These are phyloP conservation scores for Penicillium riverlandense DNA, from an alignment of 495 filamentous ascomycete species.

Conservation along the genomic window DNA sequence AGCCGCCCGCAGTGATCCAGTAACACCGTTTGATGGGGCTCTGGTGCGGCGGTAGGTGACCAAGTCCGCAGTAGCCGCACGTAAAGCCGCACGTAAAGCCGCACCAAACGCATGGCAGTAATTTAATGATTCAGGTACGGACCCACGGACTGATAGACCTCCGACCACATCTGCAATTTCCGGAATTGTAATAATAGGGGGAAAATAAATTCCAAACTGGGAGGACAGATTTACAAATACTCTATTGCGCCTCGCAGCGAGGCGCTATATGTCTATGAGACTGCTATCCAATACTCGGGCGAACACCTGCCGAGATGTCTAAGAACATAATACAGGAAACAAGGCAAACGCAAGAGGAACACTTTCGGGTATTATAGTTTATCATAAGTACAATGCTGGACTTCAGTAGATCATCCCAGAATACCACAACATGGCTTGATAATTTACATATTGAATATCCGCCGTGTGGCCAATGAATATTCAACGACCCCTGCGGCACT, in stretches of 20 bases:
- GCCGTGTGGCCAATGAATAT: neutral
- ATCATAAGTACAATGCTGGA: no score
- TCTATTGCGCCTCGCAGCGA: constrained; percentile 1
- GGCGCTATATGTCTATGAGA: neutral
- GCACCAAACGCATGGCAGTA: constrained; percentile 3
- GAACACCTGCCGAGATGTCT: no score
- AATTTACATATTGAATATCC: neutral
- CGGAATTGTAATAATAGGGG: constrained; percentile 2
- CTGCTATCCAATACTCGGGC: no score
- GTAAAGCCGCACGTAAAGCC: constrained; percentile 14
- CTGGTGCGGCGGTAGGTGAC: constrained; percentile 5
- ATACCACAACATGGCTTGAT: neutral
- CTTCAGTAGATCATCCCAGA: neutral
- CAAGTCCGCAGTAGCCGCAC: constrained; percentile 21
- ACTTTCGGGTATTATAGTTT: no score
- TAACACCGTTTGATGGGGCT: neutral
- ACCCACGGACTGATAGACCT: constrained; percentile 1
- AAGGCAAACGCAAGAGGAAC: no score
- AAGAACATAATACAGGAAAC: no score
- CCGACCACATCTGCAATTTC: constrained; percentile 2
- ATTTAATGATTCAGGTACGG: constrained; percentile 2
- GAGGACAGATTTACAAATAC: constrained; percentile 2
- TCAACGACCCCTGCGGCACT: neutral
- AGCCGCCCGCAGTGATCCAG: constrained; percentile 1
- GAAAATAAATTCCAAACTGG: constrained; percentile 2